Conservation (phyloP, 2,329 filamentous ascomycete genomes). For the Epicoccum sorghinum region DNA sequence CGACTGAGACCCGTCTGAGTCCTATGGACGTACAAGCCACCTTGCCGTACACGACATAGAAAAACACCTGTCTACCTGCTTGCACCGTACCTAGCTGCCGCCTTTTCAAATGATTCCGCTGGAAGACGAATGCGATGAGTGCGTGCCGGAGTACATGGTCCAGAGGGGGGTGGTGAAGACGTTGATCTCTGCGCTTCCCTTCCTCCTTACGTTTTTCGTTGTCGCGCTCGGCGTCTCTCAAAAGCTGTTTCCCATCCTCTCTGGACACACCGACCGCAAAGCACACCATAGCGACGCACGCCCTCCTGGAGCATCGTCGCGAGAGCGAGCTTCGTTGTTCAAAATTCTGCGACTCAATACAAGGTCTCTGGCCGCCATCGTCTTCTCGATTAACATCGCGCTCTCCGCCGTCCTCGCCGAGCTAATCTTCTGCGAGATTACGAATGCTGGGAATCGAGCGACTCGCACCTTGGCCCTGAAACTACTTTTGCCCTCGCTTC, state of each 20-base stretch:
- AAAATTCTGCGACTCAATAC: conserved; percentile 48
- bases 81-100: background rate
- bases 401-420: conserved; percentile 79
- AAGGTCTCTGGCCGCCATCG: conserved; percentile 60
- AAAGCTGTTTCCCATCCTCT: conserved; percentile 75
- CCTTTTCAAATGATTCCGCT: conserved; percentile 40
- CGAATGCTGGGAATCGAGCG: conserved; percentile 71
- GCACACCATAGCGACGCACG: conserved; percentile 67
- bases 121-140: conserved; percentile 62
- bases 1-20: conserved; percentile 20
- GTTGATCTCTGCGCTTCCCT: conserved; percentile 69
- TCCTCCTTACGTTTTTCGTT: conserved; percentile 71
- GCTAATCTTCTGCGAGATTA: conserved; percentile 83
- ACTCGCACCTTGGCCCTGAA: conserved; percentile 72
- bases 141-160: conserved; percentile 59
- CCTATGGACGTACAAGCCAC: conserved; percentile 35
- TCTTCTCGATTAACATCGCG: conserved; percentile 78
- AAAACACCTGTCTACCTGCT: conserved; percentile 9
- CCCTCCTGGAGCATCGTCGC: conserved; percentile 53
- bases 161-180: conserved; percentile 55
- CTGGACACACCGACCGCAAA: conserved; percentile 61
- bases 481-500: conserved; percentile 71
- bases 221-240: conserved; percentile 68
- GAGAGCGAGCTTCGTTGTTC: conserved; percentile 31
- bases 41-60: conserved; percentile 9